phyloP scores from a whole-genome alignment of 257 asterid species.

The Striga asiatica region DNA sequence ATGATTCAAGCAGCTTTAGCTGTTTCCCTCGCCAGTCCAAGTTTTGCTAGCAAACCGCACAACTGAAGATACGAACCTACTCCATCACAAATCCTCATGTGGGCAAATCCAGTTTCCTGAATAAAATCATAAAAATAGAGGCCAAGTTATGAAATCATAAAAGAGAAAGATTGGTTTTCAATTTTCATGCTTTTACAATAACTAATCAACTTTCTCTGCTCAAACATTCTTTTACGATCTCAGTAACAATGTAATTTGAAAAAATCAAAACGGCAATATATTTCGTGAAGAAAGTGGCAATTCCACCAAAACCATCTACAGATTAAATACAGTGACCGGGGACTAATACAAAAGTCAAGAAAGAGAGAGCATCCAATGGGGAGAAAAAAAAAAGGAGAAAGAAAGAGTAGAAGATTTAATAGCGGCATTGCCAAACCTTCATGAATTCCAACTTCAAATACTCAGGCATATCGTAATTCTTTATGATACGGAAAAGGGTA shows the following conservation, averaged over 20 bases:
- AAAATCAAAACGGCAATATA: neutral
- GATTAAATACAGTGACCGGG: neutral
- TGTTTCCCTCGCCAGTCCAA: slow-evolving; percentile 59
- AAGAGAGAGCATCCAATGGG: neutral
- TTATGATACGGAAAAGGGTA: slow-evolving; percentile 81
- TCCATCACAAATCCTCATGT: slow-evolving; percentile 96
- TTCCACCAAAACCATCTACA: neutral
- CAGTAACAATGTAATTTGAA: neutral
- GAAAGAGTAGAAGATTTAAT: neutral
- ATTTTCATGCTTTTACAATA: neutral
- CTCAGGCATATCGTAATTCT: slow-evolving; percentile 91
- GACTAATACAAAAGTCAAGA: neutral
- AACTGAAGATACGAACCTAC: slow-evolving; percentile 94
- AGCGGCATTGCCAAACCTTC: slow-evolving; percentile 44
- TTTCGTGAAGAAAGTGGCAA: too few relatives aligned
- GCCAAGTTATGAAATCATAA: neutral
- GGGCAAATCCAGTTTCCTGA: slow-evolving; percentile 95
- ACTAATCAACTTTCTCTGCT: neutral
- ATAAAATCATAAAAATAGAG: slow-evolving; percentile 8
- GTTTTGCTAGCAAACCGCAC: slow-evolving; percentile 79
- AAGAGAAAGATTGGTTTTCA: too few relatives aligned
- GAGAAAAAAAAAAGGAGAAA: neutral
- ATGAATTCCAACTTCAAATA: slow-evolving; percentile 82
- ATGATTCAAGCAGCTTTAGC: slow-evolving; percentile 78
- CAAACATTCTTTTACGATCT: neutral